Evolutionary conservation across 1,139 yeast genomes (phyloP).

Genomic region (Yamadazyma dendronema): DNA sequence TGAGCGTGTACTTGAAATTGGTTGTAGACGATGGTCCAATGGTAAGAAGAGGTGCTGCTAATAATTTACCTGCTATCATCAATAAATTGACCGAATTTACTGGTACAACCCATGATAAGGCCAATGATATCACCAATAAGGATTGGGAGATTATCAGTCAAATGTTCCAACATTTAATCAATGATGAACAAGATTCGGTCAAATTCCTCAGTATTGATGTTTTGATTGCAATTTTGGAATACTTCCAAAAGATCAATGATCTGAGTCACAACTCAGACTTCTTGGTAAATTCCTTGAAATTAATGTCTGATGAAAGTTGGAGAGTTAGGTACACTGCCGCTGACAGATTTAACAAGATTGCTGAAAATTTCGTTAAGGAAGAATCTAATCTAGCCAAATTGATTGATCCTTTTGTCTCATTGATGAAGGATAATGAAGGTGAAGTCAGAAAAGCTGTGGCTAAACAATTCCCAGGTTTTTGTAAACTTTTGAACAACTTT

Average conservation of each 20-base stretch:
- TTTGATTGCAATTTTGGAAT: slow-evolving; percentile 67
- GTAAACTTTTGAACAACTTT: slow-evolving; percentile 49
- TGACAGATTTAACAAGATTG: slow-evolving; percentile 78
- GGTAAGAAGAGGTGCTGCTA: slow-evolving; percentile 96
- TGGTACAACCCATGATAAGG: slow-evolving; percentile 20
- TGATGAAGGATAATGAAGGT: slow-evolving; percentile 92
- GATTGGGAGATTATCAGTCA: slow-evolving; percentile 76
- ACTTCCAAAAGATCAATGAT: slow-evolving; percentile 58
- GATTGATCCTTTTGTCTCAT: slow-evolving; percentile 66
- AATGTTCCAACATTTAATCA: slow-evolving; percentile 78
- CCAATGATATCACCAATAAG: slow-evolving; percentile 34
- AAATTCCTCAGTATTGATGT: slow-evolving; percentile 88
- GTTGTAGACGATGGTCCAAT: slow-evolving; percentile 94
- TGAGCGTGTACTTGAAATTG: slow-evolving; percentile 66
- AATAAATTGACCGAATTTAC: slow-evolving; percentile 49
- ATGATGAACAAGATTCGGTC: slow-evolving; percentile 94
- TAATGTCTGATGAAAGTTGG: slow-evolving; percentile 93
- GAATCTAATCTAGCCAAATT: slow-evolving; percentile 53
- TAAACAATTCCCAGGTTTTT: slow-evolving; percentile 83
- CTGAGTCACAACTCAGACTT: slow-evolving; percentile 59
- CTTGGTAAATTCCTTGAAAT: slow-evolving; percentile 54
- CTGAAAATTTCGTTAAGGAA: slow-evolving; percentile 58
- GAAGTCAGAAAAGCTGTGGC: slow-evolving; percentile 96
- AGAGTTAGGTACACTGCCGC: slow-evolving; percentile 98
- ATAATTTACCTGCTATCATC: slow-evolving; percentile 71